Conservation (phyloP, 164 flowering plant genomes). For the Tinospora cordifolia region DNA sequence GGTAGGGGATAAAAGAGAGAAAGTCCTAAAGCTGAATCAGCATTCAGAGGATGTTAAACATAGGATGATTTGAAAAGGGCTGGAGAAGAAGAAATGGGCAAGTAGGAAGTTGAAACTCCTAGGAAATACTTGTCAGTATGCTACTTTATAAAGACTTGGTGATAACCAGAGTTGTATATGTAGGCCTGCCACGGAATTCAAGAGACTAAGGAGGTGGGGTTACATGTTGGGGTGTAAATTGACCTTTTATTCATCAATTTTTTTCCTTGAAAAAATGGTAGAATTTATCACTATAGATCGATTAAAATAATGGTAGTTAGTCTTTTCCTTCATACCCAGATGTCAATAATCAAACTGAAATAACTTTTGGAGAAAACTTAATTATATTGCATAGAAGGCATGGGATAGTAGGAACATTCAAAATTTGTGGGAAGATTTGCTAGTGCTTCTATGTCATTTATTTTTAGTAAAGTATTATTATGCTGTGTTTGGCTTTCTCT, state of each 20-base stretch:
- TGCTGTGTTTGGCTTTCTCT: too few species aligned
- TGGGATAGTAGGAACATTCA: too few species aligned
- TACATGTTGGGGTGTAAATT: not conserved
- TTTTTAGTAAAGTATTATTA: too few species aligned
- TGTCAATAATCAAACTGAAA: too few species aligned
- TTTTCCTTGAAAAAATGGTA: not conserved
- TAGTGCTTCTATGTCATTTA: too few species aligned
- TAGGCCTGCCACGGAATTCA: not conserved
- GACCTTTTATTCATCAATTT: not conserved
- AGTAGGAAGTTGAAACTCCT: not conserved
- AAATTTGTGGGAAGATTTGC: too few species aligned
- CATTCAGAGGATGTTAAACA: not conserved
- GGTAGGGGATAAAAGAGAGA: not conserved
- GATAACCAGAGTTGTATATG: not conserved
- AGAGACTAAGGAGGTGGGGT: conserved; percentile 2
- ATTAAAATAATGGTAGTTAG: too few species aligned
- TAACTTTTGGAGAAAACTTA: too few species aligned
- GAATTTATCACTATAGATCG: too few species aligned
- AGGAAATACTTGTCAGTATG: not conserved
- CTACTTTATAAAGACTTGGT: not conserved
- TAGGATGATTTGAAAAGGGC: not conserved
- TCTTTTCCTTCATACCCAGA: too few species aligned
- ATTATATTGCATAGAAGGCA: too few species aligned
- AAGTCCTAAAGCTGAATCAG: not conserved
- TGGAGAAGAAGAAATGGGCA: not conserved